These are phyloP conservation scores for Alternaria novae-zelandiae DNA, from an alignment of 2,329 filamentous ascomycete species.

Conservation along the genomic window DNA sequence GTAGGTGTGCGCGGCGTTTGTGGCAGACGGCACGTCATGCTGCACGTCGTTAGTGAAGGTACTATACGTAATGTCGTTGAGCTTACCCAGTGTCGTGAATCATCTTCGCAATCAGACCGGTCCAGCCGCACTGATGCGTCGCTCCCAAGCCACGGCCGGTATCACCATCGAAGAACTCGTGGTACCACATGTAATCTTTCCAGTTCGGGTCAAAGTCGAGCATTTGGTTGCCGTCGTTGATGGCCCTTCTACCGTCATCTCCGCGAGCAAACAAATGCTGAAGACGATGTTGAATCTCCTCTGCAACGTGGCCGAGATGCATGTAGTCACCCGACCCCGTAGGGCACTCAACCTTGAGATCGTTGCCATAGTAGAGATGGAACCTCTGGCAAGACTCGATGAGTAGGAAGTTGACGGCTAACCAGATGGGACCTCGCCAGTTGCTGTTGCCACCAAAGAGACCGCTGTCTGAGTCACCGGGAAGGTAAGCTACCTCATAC, in stretches of 20 bases:
- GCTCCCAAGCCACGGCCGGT: conserved; percentile 87
- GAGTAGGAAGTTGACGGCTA: conserved; percentile 93
- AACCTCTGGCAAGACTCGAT: conserved; percentile 94
- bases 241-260: conserved; percentile 84
- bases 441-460: conserved; percentile 98
- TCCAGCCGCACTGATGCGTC: conserved; percentile 96
- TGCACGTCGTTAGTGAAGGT: conserved; percentile 51
- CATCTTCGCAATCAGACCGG: conserved; percentile 91
- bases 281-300: conserved; percentile 92
- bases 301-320: conserved; percentile 93
- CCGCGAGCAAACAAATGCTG: conserved; percentile 88
- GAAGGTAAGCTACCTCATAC: conserved; percentile 87
- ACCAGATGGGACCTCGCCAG: conserved; percentile 94
- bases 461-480: conserved; percentile 94
- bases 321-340: conserved; percentile 92
- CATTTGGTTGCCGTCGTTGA: conserved; percentile 83
- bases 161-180: conserved; percentile 97
- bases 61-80: not conserved
- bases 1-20: conserved; percentile 91
- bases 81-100: conserved; percentile 96
- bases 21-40: conserved; percentile 56
- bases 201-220: conserved; percentile 92
- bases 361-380: conserved; percentile 92
- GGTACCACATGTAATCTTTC: conserved; percentile 94
- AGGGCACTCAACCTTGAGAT: conserved; percentile 89